A percentile compares a stretch with the other conserved stretches of the same genome.
phyloP scores from a whole-genome alignment of 345 rosid species.

The Gossypium sturtianum region DNA sequence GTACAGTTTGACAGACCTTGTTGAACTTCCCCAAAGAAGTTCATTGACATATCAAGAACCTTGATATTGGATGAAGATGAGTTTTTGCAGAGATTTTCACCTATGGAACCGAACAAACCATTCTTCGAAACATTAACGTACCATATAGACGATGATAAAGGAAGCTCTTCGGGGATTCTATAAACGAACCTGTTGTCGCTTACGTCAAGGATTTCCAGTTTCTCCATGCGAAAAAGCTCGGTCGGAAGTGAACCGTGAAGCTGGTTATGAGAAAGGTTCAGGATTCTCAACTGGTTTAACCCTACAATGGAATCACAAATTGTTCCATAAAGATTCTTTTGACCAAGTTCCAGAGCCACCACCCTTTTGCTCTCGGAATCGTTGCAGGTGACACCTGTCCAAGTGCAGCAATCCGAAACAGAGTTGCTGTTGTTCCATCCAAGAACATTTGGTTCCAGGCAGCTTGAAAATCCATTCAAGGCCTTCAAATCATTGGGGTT shows the following conservation, averaged over 20 bases:
- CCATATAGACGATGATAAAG: conserved; percentile 38
- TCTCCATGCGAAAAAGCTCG: conserved; percentile 38
- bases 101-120: conserved; percentile 51
- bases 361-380: conserved; percentile 21
- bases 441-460: not conserved
- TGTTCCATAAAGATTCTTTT: conserved; percentile 44
- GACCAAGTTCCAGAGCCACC: conserved; percentile 41
- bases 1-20: conserved; percentile 56
- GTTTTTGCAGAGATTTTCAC: conserved; percentile 34
- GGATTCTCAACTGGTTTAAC: conserved; percentile 39
- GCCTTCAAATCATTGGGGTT: not conserved
- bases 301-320: conserved; percentile 43
- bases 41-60: conserved; percentile 63
- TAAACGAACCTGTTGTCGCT: conserved; percentile 69
- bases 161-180: conserved; percentile 37
- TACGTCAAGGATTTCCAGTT: conserved; percentile 58
- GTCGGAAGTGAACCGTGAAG: conserved; percentile 52
- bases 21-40: conserved; percentile 63
- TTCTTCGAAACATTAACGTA: conserved; percentile 76
- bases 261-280: conserved; percentile 70
- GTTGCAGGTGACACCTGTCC: conserved; percentile 49
- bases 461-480: conserved; percentile 7
- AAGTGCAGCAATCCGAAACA: conserved; percentile 6
- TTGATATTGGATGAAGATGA: not conserved
- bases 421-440: conserved; percentile 7